A percentile compares a stretch with the other conserved stretches of the same genome.
Evolutionary conservation across 1,284 basidiomycete genomes (phyloP).

Genomic region (Apiotrichum siamense): DNA sequence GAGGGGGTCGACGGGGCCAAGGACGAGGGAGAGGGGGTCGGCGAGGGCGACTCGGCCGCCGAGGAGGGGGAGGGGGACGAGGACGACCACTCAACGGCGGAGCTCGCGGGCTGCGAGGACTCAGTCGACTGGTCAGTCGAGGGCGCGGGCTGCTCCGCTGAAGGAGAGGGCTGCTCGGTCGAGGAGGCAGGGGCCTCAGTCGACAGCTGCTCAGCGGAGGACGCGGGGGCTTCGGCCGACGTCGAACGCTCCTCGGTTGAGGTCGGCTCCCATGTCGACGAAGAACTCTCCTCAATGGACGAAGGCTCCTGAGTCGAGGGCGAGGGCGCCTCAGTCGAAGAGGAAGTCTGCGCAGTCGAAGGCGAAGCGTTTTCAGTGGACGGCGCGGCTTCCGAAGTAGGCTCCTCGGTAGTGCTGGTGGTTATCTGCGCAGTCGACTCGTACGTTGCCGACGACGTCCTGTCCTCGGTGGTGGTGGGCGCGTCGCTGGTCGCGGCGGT

Average conservation of each 20-base stretch:
- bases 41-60: too few relatives aligned
- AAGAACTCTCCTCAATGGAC: too few relatives aligned
- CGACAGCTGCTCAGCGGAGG: not conserved
- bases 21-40: too few relatives aligned
- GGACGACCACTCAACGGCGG: not conserved
- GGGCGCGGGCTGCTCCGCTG: not conserved
- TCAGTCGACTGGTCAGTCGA: not conserved
- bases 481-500: not conserved
- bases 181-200: not conserved
- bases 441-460: too few relatives aligned
- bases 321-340: not conserved
- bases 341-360: too few relatives aligned
- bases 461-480: not conserved
- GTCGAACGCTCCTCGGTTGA: not conserved
- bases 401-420: not conserved
- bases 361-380: not conserved
- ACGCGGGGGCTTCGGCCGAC: not conserved
- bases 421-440: too few relatives aligned
- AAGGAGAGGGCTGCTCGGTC: not conserved
- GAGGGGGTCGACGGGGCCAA: too few relatives aligned
- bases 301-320: not conserved
- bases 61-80: too few relatives aligned
- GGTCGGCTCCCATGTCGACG: not conserved
- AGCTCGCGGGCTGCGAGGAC: not conserved
- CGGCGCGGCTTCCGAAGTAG: not conserved